Conservation (phyloP, 495 filamentous ascomycete genomes). For the Penicillium bialowiezense region DNA sequence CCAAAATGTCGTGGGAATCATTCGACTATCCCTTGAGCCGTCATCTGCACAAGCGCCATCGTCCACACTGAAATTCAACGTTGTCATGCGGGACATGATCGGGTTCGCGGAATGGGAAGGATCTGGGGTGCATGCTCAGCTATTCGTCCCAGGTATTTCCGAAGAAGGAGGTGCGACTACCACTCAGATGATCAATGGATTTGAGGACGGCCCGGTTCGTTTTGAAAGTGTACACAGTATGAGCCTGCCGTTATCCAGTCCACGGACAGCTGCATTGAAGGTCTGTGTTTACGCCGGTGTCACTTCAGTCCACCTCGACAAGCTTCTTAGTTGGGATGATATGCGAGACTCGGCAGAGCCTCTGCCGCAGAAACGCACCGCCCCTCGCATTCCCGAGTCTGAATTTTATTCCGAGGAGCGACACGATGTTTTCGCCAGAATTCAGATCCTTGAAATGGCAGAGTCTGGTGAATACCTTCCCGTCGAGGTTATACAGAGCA, state of each 20-base stretch:
- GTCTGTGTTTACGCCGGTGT: conserved; percentile 94
- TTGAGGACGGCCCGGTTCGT: conserved; percentile 89
- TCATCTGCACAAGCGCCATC: conserved; percentile 90
- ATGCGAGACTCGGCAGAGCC: conserved; percentile 69
- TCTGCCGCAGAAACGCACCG: conserved; percentile 57
- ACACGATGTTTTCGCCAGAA: conserved; percentile 85
- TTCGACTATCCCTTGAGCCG: conserved; percentile 87
- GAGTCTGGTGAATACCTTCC: conserved; percentile 89
- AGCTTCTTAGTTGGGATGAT: conserved; percentile 97
- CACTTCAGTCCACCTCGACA: conserved; percentile 92
- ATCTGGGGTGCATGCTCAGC: conserved; percentile 90
- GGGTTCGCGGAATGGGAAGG: conserved; percentile 97
- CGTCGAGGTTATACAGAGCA: conserved; percentile 86
- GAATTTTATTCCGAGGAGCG: conserved; percentile 91
- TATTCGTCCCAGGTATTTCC: conserved; percentile 89
- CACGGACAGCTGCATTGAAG: conserved; percentile 69
- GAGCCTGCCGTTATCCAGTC: conserved; percentile 87
- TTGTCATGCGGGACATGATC: conserved; percentile 95
- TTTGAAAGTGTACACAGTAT: conserved; percentile 99
- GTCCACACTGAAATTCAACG: conserved; percentile 94
- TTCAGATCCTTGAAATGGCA: conserved; percentile 86
- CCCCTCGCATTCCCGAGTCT: conserved; percentile 77
- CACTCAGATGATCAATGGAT: conserved; percentile 90
- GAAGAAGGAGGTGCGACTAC: conserved; percentile 91
- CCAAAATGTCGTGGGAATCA: conserved; percentile 79